Conservation (phyloP, 345 rosid genomes). For the Citrus australasica region DNA sequence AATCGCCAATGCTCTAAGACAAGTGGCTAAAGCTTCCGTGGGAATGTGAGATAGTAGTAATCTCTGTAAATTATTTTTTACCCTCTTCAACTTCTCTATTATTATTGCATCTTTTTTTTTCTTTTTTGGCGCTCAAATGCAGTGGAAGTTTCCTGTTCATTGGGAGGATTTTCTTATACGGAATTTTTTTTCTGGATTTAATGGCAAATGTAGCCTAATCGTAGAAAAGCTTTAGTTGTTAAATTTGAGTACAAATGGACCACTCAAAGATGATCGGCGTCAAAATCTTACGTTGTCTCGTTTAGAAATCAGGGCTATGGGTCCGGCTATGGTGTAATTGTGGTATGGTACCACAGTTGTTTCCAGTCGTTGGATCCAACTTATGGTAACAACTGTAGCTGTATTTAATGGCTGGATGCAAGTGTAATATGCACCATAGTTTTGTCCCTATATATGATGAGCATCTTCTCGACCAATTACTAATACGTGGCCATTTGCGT, state of each 20-base stretch:
- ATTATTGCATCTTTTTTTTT: neutral
- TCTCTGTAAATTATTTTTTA: neutral
- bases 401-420: fast-evolving
- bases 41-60: slow-evolving; percentile 17
- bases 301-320: no score
- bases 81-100: neutral
- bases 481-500: no score
- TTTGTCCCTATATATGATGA: no score
- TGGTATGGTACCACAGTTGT: fast-evolving
- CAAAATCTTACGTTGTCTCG: no score
- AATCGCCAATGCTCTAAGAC: slow-evolving; percentile 53
- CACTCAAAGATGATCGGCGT: no score
- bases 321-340: fast-evolving
- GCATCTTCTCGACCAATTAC: no score
- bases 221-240: neutral
- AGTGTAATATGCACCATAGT: no score
- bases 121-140: neutral
- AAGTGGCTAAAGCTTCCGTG: slow-evolving; percentile 39
- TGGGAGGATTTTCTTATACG: neutral
- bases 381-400: fast-evolving
- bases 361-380: fast-evolving
- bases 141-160: neutral
- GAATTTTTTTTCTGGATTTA: neutral
- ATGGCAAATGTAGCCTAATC: neutral
- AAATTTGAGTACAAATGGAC: no score